These are phyloP conservation scores for Pythium sukuiense DNA, from an alignment of 352 stramenopile genomes.

Conservation along the genomic window DNA sequence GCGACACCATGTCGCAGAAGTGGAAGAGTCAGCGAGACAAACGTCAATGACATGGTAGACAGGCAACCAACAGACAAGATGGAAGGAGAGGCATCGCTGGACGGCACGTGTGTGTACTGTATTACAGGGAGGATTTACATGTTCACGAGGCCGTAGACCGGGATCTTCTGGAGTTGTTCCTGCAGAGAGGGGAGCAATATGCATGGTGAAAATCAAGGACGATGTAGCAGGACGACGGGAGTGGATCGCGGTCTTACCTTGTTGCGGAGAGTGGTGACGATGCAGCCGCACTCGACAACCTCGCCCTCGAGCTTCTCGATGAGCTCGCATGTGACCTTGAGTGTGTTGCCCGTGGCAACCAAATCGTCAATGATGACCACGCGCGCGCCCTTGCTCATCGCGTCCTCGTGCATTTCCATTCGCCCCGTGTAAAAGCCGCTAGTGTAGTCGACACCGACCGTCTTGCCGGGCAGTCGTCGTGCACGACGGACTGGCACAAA, in stretches of 20 bases:
- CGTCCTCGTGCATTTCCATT: constrained; percentile 83
- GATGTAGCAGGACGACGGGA: not conserved
- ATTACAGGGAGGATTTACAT: constrained; percentile 32
- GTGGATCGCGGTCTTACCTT: constrained; percentile 32
- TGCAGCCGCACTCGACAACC: constrained; percentile 79
- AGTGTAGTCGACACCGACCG: constrained; percentile 79
- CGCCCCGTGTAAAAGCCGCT: constrained; percentile 71
- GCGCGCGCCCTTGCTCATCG: constrained; percentile 63
- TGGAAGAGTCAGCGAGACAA: not conserved
- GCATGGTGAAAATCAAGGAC: not conserved
- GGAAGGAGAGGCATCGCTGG: not conserved
- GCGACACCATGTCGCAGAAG: not conserved
- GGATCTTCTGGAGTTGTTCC: constrained; percentile 50
- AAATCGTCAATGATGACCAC: constrained; percentile 83
- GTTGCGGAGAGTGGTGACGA: constrained; percentile 61
- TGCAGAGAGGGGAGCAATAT: constrained; percentile 4
- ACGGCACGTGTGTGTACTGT: not conserved
- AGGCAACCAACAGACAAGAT: not conserved
- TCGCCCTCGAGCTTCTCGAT: constrained; percentile 66
- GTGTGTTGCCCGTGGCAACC: constrained; percentile 79
- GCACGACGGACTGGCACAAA: constrained; percentile 78
- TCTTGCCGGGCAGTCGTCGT: constrained; percentile 58
- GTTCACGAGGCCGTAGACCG: constrained; percentile 52
- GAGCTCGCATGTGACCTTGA: constrained; percentile 79
- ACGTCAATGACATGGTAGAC: not conserved